phyloP scores from a whole-genome alignment of 805 yeast species.

The Saccharomyces kudriavzevii region DNA sequence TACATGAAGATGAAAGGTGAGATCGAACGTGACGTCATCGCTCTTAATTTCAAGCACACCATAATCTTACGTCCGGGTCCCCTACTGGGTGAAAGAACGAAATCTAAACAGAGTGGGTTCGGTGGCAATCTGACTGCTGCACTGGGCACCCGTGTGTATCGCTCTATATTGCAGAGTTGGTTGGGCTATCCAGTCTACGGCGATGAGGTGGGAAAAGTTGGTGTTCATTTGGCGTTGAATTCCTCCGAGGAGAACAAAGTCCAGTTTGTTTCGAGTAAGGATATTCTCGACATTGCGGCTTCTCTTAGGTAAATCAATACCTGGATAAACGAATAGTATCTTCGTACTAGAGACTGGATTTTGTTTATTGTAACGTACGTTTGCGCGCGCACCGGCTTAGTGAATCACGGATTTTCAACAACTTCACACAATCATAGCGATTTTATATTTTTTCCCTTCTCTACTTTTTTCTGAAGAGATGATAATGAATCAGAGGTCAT shows the following conservation, averaged over 20 bases:
- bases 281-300: slow-evolving; percentile 20
- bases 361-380: not conserved
- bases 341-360: not conserved
- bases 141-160: slow-evolving; percentile 30
- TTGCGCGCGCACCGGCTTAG: not conserved
- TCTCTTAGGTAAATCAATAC: not conserved
- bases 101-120: slow-evolving; percentile 30
- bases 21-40: slow-evolving; percentile 58
- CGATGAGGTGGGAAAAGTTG: slow-evolving; percentile 58
- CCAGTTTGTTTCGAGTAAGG: slow-evolving; percentile 26
- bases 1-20: slow-evolving; percentile 68
- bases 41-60: slow-evolving; percentile 58
- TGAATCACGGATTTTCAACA: not conserved
- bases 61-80: slow-evolving; percentile 74
- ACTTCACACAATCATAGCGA: not conserved
- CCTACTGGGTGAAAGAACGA: slow-evolving; percentile 55
- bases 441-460: not conserved
- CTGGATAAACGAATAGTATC: not conserved
- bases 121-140: slow-evolving; percentile 28
- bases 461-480: not conserved
- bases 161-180: slow-evolving; percentile 29
- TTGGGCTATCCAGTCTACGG: slow-evolving; percentile 47
- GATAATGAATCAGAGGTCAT: not conserved
- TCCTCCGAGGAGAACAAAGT: slow-evolving; percentile 20
- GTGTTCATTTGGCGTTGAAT: slow-evolving; percentile 35